A percentile compares a stretch with the other conserved stretches of the same genome.
Conservation (phyloP, 495 filamentous ascomycete genomes). For the Aspergillus haitiensis region DNA sequence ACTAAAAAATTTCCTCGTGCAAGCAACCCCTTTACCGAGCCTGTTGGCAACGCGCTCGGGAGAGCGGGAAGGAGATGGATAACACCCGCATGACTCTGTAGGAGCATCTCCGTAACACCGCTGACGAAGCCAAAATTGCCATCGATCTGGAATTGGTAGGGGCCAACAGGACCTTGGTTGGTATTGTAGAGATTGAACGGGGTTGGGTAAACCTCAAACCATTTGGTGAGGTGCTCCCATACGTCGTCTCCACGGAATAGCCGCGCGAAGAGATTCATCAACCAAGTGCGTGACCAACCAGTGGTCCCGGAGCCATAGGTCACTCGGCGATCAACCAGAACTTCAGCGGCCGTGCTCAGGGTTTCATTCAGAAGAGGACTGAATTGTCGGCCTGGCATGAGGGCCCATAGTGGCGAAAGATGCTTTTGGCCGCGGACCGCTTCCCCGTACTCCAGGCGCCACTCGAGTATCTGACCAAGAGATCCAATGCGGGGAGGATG, state of each 20-base stretch:
- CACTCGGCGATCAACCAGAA: constrained; percentile 5
- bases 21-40: constrained; percentile 9
- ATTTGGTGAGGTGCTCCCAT: constrained; percentile 11
- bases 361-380: constrained; percentile 8
- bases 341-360: constrained; percentile 8
- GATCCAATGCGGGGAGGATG: constrained; percentile 5
- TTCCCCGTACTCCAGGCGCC: constrained; percentile 9
- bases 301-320: constrained; percentile 9
- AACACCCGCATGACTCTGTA: constrained; percentile 10
- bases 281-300: constrained; percentile 12
- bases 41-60: background rate
- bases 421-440: constrained; percentile 9
- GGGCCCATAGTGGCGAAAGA: constrained; percentile 8
- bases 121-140: constrained; percentile 11
- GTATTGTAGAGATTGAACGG: constrained; percentile 10
- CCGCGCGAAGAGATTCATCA: constrained; percentile 11
- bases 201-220: constrained; percentile 11
- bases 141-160: constrained; percentile 16
- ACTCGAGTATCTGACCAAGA: constrained; percentile 12
- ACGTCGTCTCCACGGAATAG: constrained; percentile 7
- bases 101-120: constrained; percentile 7
- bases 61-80: constrained; percentile 15
- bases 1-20: constrained; percentile 13
- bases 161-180: constrained; percentile 2
- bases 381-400: constrained; percentile 12